Conservation (phyloP, 805 yeast genomes). For the Torulaspora maleeae region DNA sequence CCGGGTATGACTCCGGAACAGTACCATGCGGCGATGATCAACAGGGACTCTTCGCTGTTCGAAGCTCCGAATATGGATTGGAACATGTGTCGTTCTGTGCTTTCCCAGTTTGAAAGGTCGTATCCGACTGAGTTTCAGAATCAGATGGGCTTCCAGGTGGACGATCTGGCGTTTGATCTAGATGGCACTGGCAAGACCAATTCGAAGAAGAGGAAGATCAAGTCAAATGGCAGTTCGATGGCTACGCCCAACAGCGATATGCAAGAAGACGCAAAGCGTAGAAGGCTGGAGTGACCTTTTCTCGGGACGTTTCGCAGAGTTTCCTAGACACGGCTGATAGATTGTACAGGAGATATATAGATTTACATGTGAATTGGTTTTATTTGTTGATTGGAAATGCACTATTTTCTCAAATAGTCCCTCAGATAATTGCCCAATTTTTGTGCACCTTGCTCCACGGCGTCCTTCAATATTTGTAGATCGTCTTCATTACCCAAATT, state of each 20-base stretch:
- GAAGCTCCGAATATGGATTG: conserved; percentile 29
- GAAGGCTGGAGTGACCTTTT: conserved; percentile 30
- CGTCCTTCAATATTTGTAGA: conserved; percentile 81
- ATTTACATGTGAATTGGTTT: conserved; percentile 3
- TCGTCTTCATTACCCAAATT: conserved; percentile 82
- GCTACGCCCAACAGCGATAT: conserved; percentile 35
- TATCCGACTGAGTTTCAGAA: conserved; percentile 34
- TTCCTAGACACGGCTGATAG: conserved; percentile 4
- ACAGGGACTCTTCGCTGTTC: conserved; percentile 29
- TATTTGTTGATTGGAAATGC: neutral
- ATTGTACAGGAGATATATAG: conserved; percentile 6
- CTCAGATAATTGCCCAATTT: conserved; percentile 80
- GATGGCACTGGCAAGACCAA: conserved; percentile 34
- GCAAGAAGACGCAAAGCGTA: conserved; percentile 31
- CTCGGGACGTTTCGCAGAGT: neutral
- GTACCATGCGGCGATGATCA: conserved; percentile 22
- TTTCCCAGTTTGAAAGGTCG: conserved; percentile 33
- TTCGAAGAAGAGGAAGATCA: conserved; percentile 30
- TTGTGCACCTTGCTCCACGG: conserved; percentile 89
- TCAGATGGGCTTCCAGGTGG: conserved; percentile 28
- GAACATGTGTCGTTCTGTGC: conserved; percentile 30
- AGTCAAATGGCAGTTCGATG: conserved; percentile 34
- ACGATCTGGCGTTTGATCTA: conserved; percentile 36
- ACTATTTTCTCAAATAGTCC: conserved; percentile 61
- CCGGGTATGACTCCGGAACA: conserved; percentile 28